Evolutionary conservation across 2,329 filamentous ascomycete genomes (phyloP).

Genomic region (Pseudocercospora pini-densiflorae): DNA sequence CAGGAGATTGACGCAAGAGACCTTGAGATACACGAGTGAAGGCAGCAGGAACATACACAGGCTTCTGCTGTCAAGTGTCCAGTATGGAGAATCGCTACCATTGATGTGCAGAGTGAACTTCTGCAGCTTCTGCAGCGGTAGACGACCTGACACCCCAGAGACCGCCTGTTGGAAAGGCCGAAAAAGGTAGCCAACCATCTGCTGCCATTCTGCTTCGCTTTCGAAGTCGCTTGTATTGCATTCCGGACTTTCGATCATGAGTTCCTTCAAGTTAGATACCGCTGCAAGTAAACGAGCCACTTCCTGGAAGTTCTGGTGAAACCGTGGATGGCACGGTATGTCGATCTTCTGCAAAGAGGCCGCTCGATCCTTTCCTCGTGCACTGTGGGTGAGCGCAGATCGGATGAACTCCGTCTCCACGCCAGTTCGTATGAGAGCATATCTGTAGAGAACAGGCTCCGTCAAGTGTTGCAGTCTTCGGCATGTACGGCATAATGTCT

Average conservation of each 20-base stretch:
- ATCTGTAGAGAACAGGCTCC: conserved; percentile 29
- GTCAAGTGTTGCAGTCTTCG: conserved; percentile 25
- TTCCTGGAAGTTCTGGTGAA: conserved; percentile 19
- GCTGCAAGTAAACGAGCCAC: conserved; percentile 14
- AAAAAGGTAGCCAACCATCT: conserved; percentile 23
- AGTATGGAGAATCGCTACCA: conserved; percentile 30
- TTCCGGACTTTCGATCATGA: conserved; percentile 31
- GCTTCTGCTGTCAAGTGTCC: conserved; percentile 23
- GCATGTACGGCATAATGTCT: conserved; percentile 25
- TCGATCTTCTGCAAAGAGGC: conserved; percentile 23
- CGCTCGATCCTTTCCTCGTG: conserved; percentile 15
- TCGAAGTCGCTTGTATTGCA: conserved; percentile 31
- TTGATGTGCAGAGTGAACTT: conserved; percentile 31
- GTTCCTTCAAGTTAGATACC: conserved; percentile 21
- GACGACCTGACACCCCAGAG: neutral
- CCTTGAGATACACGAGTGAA: conserved; percentile 23
- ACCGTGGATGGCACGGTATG: conserved; percentile 18
- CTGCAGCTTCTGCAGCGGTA: conserved; percentile 28
- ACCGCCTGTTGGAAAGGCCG: conserved; percentile 24
- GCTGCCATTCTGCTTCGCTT: conserved; percentile 18
- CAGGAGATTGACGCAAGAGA: conserved; percentile 32
- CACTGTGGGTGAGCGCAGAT: neutral
- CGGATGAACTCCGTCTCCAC: conserved; percentile 1
- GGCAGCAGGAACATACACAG: conserved; percentile 27
- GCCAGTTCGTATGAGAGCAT: conserved; percentile 22